Evolutionary conservation across 345 rosid genomes (phyloP).

Genomic region (Linum lewisii): DNA sequence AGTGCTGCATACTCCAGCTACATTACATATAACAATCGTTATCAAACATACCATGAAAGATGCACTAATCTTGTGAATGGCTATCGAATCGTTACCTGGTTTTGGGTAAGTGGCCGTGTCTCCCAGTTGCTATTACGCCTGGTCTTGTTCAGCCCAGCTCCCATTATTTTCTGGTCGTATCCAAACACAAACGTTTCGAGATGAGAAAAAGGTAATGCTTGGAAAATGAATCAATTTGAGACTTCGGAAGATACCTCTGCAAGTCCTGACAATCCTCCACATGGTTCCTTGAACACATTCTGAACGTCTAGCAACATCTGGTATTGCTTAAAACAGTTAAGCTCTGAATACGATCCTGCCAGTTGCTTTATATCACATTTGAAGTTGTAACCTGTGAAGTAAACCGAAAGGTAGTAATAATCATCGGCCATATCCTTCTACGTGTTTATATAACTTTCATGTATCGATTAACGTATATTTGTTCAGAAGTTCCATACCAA

Average conservation of each 20-base stretch:
- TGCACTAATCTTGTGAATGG: background rate
- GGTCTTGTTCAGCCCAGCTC: slow-evolving; percentile 82
- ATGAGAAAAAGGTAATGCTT: slow-evolving; percentile 6
- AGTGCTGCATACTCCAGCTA: slow-evolving; percentile 92
- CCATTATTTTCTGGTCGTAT: slow-evolving; percentile 59
- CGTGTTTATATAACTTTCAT: background rate
- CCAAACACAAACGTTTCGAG: background rate
- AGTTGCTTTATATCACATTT: slow-evolving; percentile 68
- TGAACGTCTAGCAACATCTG: slow-evolving; percentile 81
- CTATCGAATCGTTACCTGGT: slow-evolving; percentile 41
- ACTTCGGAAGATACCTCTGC: slow-evolving; percentile 41
- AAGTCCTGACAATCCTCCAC: slow-evolving; percentile 84
- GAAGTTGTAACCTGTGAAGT: slow-evolving; percentile 67
- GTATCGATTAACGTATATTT: background rate
- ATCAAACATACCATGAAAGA: no score
- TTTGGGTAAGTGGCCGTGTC: slow-evolving; percentile 60
- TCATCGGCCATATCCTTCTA: background rate
- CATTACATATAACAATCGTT: background rate
- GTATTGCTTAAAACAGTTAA: slow-evolving; percentile 76
- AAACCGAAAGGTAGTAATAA: background rate
- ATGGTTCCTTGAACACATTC: slow-evolving; percentile 50
- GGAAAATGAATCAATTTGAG: background rate
- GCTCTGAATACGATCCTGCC: slow-evolving; percentile 50
- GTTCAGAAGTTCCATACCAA: slow-evolving; percentile 39
- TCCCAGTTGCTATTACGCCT: slow-evolving; percentile 90